Evolutionary conservation across 768 basidiomycete species (phyloP), one percentile per base, ranked within the genome.

Genomic region (Coprinopsis strossmayeri): DNA sequence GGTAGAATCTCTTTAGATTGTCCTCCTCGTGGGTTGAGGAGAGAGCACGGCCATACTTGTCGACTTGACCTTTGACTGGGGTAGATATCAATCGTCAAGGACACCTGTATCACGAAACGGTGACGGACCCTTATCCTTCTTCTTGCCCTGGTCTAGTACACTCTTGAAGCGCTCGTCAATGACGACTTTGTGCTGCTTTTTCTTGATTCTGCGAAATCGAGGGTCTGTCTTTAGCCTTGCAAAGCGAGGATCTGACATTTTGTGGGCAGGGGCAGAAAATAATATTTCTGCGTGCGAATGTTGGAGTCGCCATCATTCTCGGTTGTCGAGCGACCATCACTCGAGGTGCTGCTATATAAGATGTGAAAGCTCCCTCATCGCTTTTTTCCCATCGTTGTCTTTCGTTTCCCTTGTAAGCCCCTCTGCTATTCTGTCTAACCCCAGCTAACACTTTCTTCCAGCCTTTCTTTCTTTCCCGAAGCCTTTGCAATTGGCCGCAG

Each of bases 131-230:
- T 67, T 64, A 53, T 61, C 58, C 51, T 58, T 62, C 61, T 74
- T 73, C 49, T 73, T 71, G 48, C 64, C 69, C 45, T 71, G 67
- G 12, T 71, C 66, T 37, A 97, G 80, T 17, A 96, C 75, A 47
- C 74, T 69, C 64, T 86, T 90, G 76, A 98, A 99, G 20, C 96
- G 83, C 10, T 92, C 84, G 63, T 99, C 96, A 30, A 97, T 78
- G 46, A 87, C 78, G 45, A 96, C 84, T 65, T 93, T 96, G 55
- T 79, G 70, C 49, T 81, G 70, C 28, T 84, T 80, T 65, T 84
- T 90, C 62, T 82, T 88, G 1, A 90, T 87, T 26, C 79, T 77
- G 21, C 93, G 76, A 70, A 99, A 99, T 42, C 96, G 82, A 39
- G 96, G 96, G 63, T 99, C 95, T 12, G 91, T 82, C 61, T 81